Evolutionary conservation across 352 stramenopile genomes (phyloP).

Genomic region (Nannochloropsis limnetica): DNA sequence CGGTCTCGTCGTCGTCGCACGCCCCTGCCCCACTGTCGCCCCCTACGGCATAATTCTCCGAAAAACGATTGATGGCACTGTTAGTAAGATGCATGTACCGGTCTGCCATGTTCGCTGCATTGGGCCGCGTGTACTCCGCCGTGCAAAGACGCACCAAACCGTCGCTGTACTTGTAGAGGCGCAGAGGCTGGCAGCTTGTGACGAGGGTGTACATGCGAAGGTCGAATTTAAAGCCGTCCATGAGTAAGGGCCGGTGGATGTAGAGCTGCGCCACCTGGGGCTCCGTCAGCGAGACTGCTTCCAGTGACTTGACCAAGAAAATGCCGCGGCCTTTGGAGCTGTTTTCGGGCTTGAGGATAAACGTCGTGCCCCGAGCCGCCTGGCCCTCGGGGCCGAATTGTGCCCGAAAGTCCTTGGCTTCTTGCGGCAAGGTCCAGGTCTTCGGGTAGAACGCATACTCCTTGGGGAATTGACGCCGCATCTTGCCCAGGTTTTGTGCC

Average conservation of each 20-base stretch:
- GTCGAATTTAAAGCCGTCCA: slow-evolving; percentile 83
- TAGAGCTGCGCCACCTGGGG: slow-evolving; percentile 74
- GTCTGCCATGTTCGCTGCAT: slow-evolving; percentile 56
- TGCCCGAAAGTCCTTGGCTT: slow-evolving; percentile 77
- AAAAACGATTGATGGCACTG: slow-evolving; percentile 74
- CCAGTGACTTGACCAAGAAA: slow-evolving; percentile 79
- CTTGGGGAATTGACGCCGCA: slow-evolving; percentile 78
- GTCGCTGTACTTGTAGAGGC: slow-evolving; percentile 70
- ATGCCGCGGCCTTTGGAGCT: slow-evolving; percentile 76
- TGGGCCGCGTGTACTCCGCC: slow-evolving; percentile 59
- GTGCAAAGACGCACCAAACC: slow-evolving; percentile 71
- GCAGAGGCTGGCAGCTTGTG: slow-evolving; percentile 62
- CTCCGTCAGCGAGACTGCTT: slow-evolving; percentile 72
- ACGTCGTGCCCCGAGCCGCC: slow-evolving; percentile 70
- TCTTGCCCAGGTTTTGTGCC: slow-evolving; percentile 83
- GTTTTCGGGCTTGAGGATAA: slow-evolving; percentile 86
- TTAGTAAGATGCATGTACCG: slow-evolving; percentile 84
- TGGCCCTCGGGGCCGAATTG: slow-evolving; percentile 72
- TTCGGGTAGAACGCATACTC: slow-evolving; percentile 77
- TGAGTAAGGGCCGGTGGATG: slow-evolving; percentile 74
- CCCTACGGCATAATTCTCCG: slow-evolving; percentile 64
- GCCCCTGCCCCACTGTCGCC: background rate
- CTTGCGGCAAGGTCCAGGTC: slow-evolving; percentile 90
- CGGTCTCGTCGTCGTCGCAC: slow-evolving; percentile 49
- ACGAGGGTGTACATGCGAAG: slow-evolving; percentile 75